Evolutionary conservation across 305 asterid species (phyloP), one percentile per base, ranked within the genome.

Genomic region (Rubia balearica): DNA sequence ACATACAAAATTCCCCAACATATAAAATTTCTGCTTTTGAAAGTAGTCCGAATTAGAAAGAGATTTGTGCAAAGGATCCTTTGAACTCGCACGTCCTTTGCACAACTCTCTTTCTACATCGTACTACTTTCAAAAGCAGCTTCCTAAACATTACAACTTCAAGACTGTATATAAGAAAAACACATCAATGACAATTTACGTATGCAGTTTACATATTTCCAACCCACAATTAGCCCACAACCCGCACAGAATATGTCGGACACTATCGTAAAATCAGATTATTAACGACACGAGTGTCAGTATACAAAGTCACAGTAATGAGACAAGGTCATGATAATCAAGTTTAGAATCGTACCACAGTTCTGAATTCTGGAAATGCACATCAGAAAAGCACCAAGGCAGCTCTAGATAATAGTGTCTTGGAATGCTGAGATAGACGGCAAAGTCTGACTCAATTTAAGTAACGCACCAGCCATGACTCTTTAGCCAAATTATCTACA

Each of bases 211-310:
- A 73, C 84, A 56, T 78, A 75, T 75, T 77, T 81, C 80, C 96
- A 90, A 17, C 97, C 97, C 76, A 87, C 83, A 65, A 82, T 68
- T 7, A 89, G 82, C 74, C 91, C 91, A 70, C 97, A 90, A 4
- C 86, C 86, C 55, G 88, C 91, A 0, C 96, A 90, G 82, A 78
- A 86, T 73, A 88, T 82, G 87, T 88, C 93, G 4, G 93, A 86
- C 71, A 82, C 80, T 91, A 85, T 85, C 89, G 70, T 10, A 55
- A n/a, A 45, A 55, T 24, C 45, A 7, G 38, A 55, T 19, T 27
- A 49, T 19, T 16, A 8, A 43, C 22, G 7, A 59, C 53, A 61
- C 67, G 16, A 3, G 17, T 19, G 61, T 45, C 57, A 41, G 67
- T n/a, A 45, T n/a, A 42, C 24, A n/a, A 4, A 12, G 12, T 43